Base-by-base conservation (phyloP, 202 grass and related monocot species). In the Zoysia matrella region DNA sequence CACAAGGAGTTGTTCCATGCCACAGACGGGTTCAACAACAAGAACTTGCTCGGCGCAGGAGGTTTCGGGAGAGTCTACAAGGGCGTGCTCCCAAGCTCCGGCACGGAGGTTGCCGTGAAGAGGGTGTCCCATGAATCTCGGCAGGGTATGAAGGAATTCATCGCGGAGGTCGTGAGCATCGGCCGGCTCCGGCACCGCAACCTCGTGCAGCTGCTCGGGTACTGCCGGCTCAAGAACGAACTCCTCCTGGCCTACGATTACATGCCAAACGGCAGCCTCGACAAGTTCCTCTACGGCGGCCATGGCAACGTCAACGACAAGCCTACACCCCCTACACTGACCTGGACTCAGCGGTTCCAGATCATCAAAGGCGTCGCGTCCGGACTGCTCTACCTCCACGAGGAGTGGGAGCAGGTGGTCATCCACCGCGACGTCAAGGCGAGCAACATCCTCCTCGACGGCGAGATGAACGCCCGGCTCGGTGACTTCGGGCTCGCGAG, bases 241-340 rank as follows among this genome's bases (percentile, higher is more conserved):
- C 89, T 97, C 39, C 47, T 97, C 3, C 50, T 93, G 69, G 91
- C 93, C 43, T 97, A 97, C 78, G 89, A 97, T n/a, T 94, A 85
- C 66, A 90, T 97, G 91, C 52, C 70, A 0, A 90, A 93, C 9
- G 82, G 82, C 15, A 90, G 88, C 82, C 91, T 88, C 0, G 91
- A 90, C 49, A 90, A 63, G 69, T 49, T 80, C 78, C 40, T 93
- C 0, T 76, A 87, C 60, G 67, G 40, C n/a, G 2, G 3, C 13
- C 30, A 36, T 36, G 30, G 30, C 30, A 36, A 36, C 30, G 30
- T 36, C 30, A 36, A 36, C 30, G 30, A 36, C 30, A 36, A 36
- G 30, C 30, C 30, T 36, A 36, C 30, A 36, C 30, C 30, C 30
- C 30, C 30, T 36, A 36, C 30, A 36, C 30, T 94, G 1, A 86